A percentile compares a stretch with the other conserved stretches of the same genome.
phyloP scores from a whole-genome alignment of 1,284 basidiomycete genomes.

The Tilletia indica region DNA sequence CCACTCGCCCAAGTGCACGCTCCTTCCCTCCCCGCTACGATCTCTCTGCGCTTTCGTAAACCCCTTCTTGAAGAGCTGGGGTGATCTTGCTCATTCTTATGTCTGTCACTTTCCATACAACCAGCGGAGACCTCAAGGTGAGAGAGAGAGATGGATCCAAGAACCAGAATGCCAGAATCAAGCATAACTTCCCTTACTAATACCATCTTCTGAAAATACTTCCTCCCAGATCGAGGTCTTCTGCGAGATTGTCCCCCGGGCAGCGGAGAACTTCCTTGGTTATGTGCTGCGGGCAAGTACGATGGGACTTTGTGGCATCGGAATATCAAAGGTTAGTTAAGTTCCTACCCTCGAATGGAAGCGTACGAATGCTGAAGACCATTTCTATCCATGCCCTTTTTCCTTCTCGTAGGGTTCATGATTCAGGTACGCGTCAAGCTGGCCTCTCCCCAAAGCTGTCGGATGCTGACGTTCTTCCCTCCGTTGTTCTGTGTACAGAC shows the following conservation, averaged over 20 bases:
- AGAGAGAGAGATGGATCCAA: slow-evolving; percentile 22
- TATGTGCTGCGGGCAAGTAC: slow-evolving; percentile 86
- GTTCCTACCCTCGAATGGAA: background rate
- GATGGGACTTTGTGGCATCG: slow-evolving; percentile 82
- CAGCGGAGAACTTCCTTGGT: slow-evolving; percentile 94
- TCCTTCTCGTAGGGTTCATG: slow-evolving; percentile 73
- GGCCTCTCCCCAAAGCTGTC: slow-evolving; percentile 63
- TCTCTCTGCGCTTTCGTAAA: too few species aligned
- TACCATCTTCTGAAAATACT: background rate
- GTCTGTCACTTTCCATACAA: slow-evolving; percentile 94
- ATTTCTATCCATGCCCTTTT: background rate
- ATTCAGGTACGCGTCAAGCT: slow-evolving; percentile 67
- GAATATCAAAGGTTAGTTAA: slow-evolving; percentile 41
- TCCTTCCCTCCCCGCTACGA: too few species aligned
- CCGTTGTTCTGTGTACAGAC: slow-evolving; percentile 34
- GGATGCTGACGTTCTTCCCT: slow-evolving; percentile 43
- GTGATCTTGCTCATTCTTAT: slow-evolving; percentile 48
- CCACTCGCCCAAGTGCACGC: too few species aligned
- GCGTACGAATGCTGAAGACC: too few species aligned
- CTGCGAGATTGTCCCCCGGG: slow-evolving; percentile 89
- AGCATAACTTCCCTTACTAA: background rate
- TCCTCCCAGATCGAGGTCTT: slow-evolving; percentile 83
- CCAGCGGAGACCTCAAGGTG: slow-evolving; percentile 91
- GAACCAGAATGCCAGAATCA: too few species aligned
- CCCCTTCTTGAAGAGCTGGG: too few species aligned